Base-by-base conservation (phyloP, 2,329 filamentous ascomycete genomes). In the Aureobasidium subglaciale region DNA sequence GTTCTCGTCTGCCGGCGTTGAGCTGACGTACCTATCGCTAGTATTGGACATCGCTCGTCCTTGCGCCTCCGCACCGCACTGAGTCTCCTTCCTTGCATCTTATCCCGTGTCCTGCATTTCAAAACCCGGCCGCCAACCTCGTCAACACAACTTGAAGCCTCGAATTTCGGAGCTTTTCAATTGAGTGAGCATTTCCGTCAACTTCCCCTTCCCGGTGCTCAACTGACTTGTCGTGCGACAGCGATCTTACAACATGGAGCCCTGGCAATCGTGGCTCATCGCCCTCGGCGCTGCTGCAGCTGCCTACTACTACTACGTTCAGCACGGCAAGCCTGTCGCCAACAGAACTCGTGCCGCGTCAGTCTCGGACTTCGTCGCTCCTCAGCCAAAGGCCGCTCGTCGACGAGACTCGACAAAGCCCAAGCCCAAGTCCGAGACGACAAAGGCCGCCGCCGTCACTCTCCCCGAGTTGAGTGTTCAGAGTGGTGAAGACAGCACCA, bases 251-350 rank as follows among this genome's bases (percentile, higher is more conserved):
- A 49, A 40, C 10, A 63, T 67, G 63, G 64, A 66, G 35, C 61
- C 64, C 32, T 64, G 61, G 63, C 55, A 61, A 50, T 64, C 61
- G 35, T 67, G 65, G 65, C 58, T 56, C 13, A 50, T 65, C 25
- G 58, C 64, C 37, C 56, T 61, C 24, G 34, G 61, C 30, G 58
- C 52, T n/a, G 58, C 55, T 27, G 62, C 56, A 11, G 64, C 57
- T 16, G 59, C 56, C 18, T 64, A 58, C 35, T 62, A 58, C 32
- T 67, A 67, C 48, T 67, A 67, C 55, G 56, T 56, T 22, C 55
- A 57, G 30, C 58, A 62, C 25, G 52, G 57, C 48, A 59, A 61
- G 42, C 53, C 50, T 30, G 59, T 59, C 29, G 50, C 55, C 37
- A 59, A 60, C 45, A 50, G 43, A 27, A 54, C 52, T 32, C 58